These are phyloP conservation scores for Pueraria montana DNA, from an alignment of 306 rosid species.

Conservation along the genomic window DNA sequence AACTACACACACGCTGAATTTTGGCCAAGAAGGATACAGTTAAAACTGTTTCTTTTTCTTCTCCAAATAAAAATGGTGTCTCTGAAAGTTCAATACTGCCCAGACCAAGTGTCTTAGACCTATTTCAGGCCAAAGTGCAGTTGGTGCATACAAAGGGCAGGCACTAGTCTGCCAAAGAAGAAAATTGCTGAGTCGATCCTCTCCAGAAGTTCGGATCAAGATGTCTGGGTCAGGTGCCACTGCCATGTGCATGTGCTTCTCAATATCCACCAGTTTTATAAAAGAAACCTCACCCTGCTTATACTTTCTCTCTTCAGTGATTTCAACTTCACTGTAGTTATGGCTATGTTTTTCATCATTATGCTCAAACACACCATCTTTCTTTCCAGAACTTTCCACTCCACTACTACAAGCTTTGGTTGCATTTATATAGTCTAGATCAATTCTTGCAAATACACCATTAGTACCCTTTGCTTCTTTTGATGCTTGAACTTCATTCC, in stretches of 20 bases:
- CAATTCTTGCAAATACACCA: conserved; percentile 42
- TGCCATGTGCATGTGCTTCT: conserved; percentile 77
- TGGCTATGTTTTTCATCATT: neutral
- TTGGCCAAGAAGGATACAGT: neutral
- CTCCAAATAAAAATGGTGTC: conserved; percentile 66
- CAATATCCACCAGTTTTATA: conserved; percentile 66
- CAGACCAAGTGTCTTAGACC: conserved; percentile 74
- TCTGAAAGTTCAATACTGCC: conserved; percentile 75
- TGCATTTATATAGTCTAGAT: conserved; percentile 35
- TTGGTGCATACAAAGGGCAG: conserved; percentile 73
- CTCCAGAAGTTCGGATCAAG: conserved; percentile 74
- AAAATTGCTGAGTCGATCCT: conserved; percentile 76
- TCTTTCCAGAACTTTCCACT: conserved; percentile 33
- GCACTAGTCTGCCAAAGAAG: conserved; percentile 83
- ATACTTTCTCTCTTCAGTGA: conserved; percentile 16
- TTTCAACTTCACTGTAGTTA: conserved; percentile 40
- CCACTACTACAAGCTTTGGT: conserved; percentile 26
- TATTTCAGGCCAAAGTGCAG: conserved; percentile 83
- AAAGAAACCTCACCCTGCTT: conserved; percentile 48
- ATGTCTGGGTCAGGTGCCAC: conserved; percentile 86
- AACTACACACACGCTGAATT: too few relatives aligned
- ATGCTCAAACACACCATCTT: conserved; percentile 37
- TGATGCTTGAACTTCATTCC: conserved; percentile 53
- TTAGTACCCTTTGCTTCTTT: conserved; percentile 43
- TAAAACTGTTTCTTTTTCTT: conserved; percentile 58